These are phyloP conservation scores for Chloropicon primus DNA, from an alignment of 139 green algal genomes.

Conservation along the genomic window DNA sequence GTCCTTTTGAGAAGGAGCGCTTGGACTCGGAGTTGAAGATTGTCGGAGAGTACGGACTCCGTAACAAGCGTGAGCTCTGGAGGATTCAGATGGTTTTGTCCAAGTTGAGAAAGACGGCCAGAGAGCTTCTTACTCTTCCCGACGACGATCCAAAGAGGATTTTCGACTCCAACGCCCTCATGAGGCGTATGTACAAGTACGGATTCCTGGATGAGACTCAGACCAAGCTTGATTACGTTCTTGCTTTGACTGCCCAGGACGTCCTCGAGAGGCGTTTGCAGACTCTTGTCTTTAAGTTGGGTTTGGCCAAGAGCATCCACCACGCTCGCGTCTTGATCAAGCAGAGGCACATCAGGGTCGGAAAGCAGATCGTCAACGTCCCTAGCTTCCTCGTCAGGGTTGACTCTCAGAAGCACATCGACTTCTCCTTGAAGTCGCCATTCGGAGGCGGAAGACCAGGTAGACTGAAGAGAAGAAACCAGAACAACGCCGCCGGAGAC, in stretches of 20 bases:
- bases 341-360: constrained; percentile 97
- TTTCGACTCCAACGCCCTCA: constrained; percentile 91
- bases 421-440: constrained; percentile 92
- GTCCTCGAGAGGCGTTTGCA: constrained; percentile 85
- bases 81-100: constrained; percentile 80
- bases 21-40: constrained; percentile 97
- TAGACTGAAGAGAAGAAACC: constrained; percentile 74
- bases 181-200: constrained; percentile 93
- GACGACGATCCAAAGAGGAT: constrained; percentile 91
- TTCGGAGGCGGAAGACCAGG: constrained; percentile 94
- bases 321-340: constrained; percentile 95
- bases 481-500: constrained; percentile 19
- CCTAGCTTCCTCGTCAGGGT: constrained; percentile 94
- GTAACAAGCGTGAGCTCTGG: constrained; percentile 99
- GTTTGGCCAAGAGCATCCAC: constrained; percentile 97
- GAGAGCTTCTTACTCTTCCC: constrained; percentile 88
- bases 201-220: constrained; percentile 81
- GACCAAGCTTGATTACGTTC: constrained; percentile 99
- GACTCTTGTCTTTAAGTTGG: constrained; percentile 99
- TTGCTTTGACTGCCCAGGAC: constrained; percentile 73
- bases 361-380: constrained; percentile 99
- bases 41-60: constrained; percentile 97
- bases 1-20: constrained; percentile 99
- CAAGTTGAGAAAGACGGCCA: constrained; percentile 81
- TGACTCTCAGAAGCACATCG: constrained; percentile 99